phyloP scores from a whole-genome alignment of 2,329 filamentous ascomycete species.

The Epichloe gansuensis region DNA sequence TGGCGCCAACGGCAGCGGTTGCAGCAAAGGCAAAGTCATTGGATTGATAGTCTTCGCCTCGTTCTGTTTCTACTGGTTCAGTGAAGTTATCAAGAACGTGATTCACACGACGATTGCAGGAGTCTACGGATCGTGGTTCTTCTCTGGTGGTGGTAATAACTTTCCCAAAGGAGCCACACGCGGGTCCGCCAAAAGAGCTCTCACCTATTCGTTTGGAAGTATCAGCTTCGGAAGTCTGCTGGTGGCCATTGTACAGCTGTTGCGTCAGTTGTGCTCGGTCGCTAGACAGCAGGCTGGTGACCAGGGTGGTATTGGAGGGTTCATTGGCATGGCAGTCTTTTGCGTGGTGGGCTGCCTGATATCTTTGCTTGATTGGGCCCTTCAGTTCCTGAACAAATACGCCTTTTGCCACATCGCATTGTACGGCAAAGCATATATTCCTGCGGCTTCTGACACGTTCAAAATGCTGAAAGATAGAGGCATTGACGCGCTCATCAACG shows the following conservation, averaged over 20 bases:
- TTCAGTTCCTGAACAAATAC: conserved; percentile 82
- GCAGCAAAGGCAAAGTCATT: conserved; percentile 65
- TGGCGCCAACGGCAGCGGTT: conserved; percentile 40
- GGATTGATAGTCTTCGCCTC: conserved; percentile 77
- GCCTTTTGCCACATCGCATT: conserved; percentile 87
- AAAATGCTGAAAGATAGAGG: conserved; percentile 84
- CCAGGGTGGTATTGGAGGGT: conserved; percentile 62
- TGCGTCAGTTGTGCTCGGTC: conserved; percentile 72
- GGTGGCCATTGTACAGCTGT: conserved; percentile 74
- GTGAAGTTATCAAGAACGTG: conserved; percentile 87
- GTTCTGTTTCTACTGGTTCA: conserved; percentile 88
- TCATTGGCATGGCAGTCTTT: conserved; percentile 52
- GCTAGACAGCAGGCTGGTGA: conserved; percentile 48
- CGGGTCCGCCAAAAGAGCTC: conserved; percentile 65
- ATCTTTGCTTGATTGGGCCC: conserved; percentile 60
- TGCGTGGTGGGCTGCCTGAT: conserved; percentile 70
- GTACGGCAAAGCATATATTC: conserved; percentile 79
- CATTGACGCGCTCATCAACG: conserved; percentile 76
- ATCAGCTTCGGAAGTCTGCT: conserved; percentile 78
- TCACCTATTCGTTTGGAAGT: conserved; percentile 87
- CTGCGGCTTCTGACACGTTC: conserved; percentile 83
- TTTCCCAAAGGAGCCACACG: conserved; percentile 70
- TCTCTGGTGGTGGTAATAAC: conserved; percentile 42
- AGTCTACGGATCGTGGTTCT: conserved; percentile 91
- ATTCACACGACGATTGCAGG: conserved; percentile 81